Evolutionary conservation across 306 rosid genomes (phyloP), one percentile per base, ranked within the genome.

Genomic region (Ziziphus jujuba): DNA sequence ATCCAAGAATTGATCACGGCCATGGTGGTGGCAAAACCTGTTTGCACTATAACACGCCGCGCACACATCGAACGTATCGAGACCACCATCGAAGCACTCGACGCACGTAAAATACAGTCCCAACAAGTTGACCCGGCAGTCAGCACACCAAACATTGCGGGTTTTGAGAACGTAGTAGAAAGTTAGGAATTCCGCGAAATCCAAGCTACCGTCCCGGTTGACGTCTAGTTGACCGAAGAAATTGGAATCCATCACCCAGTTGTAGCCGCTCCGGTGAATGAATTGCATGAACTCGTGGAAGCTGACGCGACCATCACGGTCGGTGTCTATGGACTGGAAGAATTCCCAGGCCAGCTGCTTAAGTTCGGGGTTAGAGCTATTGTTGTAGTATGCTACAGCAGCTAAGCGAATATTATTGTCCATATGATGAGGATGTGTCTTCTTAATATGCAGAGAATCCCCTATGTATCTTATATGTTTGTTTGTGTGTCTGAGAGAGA

Each of bases 131-230:
- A 3, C n/a, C 1, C 24, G 0, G 12, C 66, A 73, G 0, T 10
- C 28, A 0, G 4, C 10, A 53, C 72, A 65, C 47, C 23, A 5
- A n/a, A 65, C 24, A 11, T 34, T 6, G n/a, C 77, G 28, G 12
- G 72, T 57, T 57, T 56, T 47, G n/a, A 73, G 11, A 51, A 65
- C 45, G 66, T 65, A 73, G 71, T 73, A 65, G 44, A 57, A 65
- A 16, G 71, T 31, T 17, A 73, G 66, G 17, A 73, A 65, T 7
- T 73, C 72, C 3, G 0, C 0, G 34, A 73, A 56, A n/a, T 73
- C 72, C 53, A 73, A 50, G 34, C 9, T 6, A 0, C 71, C 54
- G 7, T 64, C 71, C 4, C 66, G 0, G 24, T 72, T 48, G 21
- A 36, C 59, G 16, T 72, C 77, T 0, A 57, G 59, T 20, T 1